These are phyloP conservation scores for Parietaria judaica DNA, from an alignment of 306 rosid species.

Conservation along the genomic window DNA sequence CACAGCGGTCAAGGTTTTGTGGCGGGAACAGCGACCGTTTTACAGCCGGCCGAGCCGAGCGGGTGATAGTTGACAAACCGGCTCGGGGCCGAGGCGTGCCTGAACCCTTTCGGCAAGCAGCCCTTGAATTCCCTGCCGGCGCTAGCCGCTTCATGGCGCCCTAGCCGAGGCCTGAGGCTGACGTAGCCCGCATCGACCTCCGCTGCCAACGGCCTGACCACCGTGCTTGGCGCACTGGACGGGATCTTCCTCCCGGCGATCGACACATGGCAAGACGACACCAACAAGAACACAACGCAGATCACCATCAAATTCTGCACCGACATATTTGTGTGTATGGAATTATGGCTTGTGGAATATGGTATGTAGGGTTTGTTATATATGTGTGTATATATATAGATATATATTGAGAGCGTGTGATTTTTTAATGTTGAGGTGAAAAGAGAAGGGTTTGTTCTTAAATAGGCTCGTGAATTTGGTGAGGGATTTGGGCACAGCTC, in stretches of 20 bases:
- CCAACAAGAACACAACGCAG: conserved; percentile 29
- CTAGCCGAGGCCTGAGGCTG: conserved; percentile 32
- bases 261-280: conserved; percentile 13
- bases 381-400: background rate
- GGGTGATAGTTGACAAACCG: conserved; percentile 54
- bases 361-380: background rate
- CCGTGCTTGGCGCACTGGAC: conserved; percentile 74
- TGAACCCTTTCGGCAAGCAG: conserved; percentile 66
- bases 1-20: conserved; percentile 32
- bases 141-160: conserved; percentile 17
- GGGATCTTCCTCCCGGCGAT: conserved; percentile 60
- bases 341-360: too few species aligned
- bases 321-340: background rate
- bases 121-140: conserved; percentile 42
- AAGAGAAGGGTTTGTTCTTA: conserved; percentile 20
- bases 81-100: conserved; percentile 69
- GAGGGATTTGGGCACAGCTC: conserved; percentile 30
- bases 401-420: conserved; percentile 10
- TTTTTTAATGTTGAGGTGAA: conserved; percentile 20
- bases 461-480: conserved; percentile 61
- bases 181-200: conserved; percentile 33
- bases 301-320: conserved; percentile 28
- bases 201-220: conserved; percentile 52
- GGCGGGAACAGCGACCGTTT: conserved; percentile 18
- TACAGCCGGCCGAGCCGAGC: conserved; percentile 36